Evolutionary conservation across 2,329 filamentous ascomycete species (phyloP), one percentile per base, ranked within the genome.

Genomic region (Elsinoe arachidis): DNA sequence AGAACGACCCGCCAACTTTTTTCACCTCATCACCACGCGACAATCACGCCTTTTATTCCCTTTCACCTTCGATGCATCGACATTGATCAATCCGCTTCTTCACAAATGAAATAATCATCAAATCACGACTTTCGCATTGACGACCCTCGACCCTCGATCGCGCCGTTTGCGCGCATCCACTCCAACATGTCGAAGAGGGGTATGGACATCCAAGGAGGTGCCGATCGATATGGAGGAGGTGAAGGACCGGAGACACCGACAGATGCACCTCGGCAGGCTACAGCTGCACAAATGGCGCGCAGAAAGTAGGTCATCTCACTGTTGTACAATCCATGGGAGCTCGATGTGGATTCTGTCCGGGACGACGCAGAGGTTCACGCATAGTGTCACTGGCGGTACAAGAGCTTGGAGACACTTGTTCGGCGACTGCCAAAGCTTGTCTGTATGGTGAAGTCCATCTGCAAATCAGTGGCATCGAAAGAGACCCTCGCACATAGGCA

Each of bases 261-360:
- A 51, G 60, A 61, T 44, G 43, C 58, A 5, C 60, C 60, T 7
- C 57, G 53, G 34, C 58, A 61, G 46, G 60, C 60, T 4, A 61
- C 60, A n/a, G 60, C 60, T 7, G 60, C 60, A 7, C 60, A 61
- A 53, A 19, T 61, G 56, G 60, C 60, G 51, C 53, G 59, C 39
- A 55, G 60, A 60, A 60, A 44, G 60, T 61, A 41, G 53, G 60
- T 49, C 15, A 30, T 30, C 26, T 30, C 26, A 30, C 26, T 7
- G 26, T 30, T 30, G 26, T 30, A 9, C 26, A 7, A 30, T 11
- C 38, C 6, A 19, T 6, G 11, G n/a, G 11, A 9, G 38, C 9
- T 41, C 11, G 4, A n/a, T n/a, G 38, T 5, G 9, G 17, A 41
- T 41, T 5, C 2, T 30, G 26, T 30, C 7, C 26, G 26, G 26